Conservation (phyloP, 768 basidiomycete species). For the Panaeolus cyanescens region DNA sequence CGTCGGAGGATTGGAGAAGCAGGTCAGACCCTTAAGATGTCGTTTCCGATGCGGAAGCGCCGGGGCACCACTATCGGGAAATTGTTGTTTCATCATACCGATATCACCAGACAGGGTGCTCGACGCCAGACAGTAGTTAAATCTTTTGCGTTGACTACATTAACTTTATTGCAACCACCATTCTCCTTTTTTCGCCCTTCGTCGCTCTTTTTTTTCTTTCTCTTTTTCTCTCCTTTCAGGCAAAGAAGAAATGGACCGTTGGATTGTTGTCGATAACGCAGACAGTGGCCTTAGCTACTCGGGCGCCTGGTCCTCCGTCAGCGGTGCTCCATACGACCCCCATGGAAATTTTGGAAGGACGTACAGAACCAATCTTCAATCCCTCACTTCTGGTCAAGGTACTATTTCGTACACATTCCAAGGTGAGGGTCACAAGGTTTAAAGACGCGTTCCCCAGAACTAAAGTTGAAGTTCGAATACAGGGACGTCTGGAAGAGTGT, state of each 20-base stretch:
- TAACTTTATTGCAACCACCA: not conserved
- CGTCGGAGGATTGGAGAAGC: not conserved
- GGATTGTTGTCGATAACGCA: constrained; percentile 16
- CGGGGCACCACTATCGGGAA: not conserved
- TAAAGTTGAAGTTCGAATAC: not conserved
- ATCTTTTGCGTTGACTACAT: too few relatives aligned
- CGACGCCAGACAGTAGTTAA: not conserved
- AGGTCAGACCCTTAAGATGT: not conserved
- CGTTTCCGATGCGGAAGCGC: not conserved
- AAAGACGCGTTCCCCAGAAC: not conserved
- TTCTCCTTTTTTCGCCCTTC: not conserved
- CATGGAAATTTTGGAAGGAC: constrained; percentile 19
- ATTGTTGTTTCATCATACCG: not conserved
- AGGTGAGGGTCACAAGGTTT: constrained; percentile 8
- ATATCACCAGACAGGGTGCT: not conserved
- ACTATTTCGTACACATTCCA: constrained; percentile 18
- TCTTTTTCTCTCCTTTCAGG: too few relatives aligned
- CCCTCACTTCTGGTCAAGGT: constrained; percentile 7
- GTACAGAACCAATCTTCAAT: constrained; percentile 14
- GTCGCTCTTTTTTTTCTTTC: not conserved
- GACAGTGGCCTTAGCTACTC: constrained; percentile 12
- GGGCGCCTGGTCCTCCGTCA: constrained; percentile 10
- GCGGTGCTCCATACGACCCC: constrained; percentile 7
- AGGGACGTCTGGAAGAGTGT: not conserved
- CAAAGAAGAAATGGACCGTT: constrained; percentile 7